A percentile compares a stretch with the other conserved stretches of the same genome.
Evolutionary conservation across 2,329 filamentous ascomycete genomes (phyloP).

Genomic region (Fusarium sp.): DNA sequence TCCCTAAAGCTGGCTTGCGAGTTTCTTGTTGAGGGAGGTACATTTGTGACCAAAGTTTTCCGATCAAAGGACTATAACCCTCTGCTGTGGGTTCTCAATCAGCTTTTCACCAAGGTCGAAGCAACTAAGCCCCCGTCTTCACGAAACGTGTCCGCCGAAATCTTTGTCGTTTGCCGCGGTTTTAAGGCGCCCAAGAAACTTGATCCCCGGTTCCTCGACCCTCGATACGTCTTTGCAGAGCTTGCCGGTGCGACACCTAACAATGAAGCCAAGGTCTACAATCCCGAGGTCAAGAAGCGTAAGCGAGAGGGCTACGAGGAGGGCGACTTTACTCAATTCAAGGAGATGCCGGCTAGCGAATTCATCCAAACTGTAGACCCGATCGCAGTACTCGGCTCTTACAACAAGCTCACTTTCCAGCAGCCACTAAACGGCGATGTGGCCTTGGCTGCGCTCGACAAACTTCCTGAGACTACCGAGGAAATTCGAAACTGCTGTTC

Average conservation of each 20-base stretch:
- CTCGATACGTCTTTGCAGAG: conserved; percentile 90
- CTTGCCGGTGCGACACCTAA: conserved; percentile 86
- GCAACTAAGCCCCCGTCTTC: conserved; percentile 97
- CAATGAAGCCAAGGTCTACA: conserved; percentile 98
- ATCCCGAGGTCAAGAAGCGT: conserved; percentile 95
- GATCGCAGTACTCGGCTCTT: conserved; percentile 86
- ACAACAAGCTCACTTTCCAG: conserved; percentile 85
- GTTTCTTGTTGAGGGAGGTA: conserved; percentile 87
- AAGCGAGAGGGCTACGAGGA: conserved; percentile 99
- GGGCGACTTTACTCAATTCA: conserved; percentile 91
- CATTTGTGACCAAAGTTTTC: conserved; percentile 98
- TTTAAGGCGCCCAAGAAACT: conserved; percentile 95
- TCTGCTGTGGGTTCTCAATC: conserved; percentile 96
- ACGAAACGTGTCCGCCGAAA: conserved; percentile 95
- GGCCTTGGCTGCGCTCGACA: conserved; percentile 84
- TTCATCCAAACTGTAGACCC: conserved; percentile 95
- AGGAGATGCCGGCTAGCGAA: conserved; percentile 86
- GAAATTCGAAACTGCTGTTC: conserved; percentile 82
- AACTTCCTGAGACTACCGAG: conserved; percentile 84
- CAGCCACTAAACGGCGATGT: conserved; percentile 85
- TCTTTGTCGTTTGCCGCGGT: conserved; percentile 95
- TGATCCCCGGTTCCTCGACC: conserved; percentile 91
- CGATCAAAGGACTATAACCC: conserved; percentile 97
- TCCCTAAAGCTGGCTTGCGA: conserved; percentile 94
- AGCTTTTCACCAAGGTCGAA: conserved; percentile 93